Conservation (phyloP, 108 stramenopile species). For the Skeletonema tropicum region DNA sequence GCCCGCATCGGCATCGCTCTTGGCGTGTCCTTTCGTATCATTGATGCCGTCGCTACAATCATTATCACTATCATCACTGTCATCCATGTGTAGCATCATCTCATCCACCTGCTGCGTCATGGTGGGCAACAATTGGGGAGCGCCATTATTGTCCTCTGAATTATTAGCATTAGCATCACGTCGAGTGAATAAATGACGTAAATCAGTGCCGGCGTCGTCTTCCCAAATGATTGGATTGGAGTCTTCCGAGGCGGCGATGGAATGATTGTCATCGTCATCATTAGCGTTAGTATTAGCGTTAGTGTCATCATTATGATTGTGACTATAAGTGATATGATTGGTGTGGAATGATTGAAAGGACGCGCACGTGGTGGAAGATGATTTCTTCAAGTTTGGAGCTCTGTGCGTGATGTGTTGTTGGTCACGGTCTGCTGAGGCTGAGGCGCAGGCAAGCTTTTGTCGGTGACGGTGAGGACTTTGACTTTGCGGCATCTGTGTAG, state of each 20-base stretch:
- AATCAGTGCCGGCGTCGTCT: slow-evolving; percentile 10
- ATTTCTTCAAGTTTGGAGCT: no score
- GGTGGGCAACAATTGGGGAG: slow-evolving; percentile 9
- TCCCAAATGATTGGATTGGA: slow-evolving; percentile 28
- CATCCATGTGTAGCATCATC: slow-evolving; percentile 12
- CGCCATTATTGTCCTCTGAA: not conserved
- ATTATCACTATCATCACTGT: slow-evolving; percentile 1
- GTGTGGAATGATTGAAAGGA: no score
- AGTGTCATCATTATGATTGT: no score
- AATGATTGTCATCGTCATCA: not conserved
- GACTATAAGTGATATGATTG: no score
- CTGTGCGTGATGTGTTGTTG: no score
- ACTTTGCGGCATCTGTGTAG: no score
- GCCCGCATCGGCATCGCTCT: no score
- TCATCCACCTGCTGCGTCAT: slow-evolving; percentile 58
- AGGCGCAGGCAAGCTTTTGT: no score
- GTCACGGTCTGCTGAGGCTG: no score
- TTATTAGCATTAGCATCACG: not conserved
- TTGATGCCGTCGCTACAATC: not conserved
- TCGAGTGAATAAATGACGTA: slow-evolving; percentile 5
- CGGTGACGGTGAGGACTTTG: no score
- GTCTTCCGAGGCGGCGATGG: slow-evolving; percentile 3
- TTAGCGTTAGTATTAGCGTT: no score
- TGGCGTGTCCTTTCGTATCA: not conserved
- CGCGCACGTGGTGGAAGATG: no score